A percentile compares a stretch with the other conserved stretches of the same genome.
Conservation (phyloP, 2,329 filamentous ascomycete species). For the Sporothrix schenckii region DNA sequence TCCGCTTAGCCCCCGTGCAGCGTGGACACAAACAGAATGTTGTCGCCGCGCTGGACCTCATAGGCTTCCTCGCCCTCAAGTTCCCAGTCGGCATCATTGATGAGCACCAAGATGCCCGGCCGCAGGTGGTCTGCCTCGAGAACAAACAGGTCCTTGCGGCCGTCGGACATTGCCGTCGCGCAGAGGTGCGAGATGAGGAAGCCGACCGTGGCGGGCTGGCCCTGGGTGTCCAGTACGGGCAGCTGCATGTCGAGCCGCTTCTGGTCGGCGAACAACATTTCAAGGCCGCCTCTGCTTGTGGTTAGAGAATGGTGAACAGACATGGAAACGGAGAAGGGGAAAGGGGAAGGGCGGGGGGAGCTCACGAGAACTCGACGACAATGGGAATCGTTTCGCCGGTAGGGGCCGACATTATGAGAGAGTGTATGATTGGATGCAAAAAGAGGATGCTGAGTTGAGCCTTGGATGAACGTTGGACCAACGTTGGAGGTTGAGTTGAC, state of each 20-base stretch:
- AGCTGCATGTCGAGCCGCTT: slow-evolving; percentile 71
- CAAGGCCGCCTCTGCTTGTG: slow-evolving; percentile 76
- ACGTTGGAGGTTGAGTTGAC: background rate
- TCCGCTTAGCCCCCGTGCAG: slow-evolving; percentile 78
- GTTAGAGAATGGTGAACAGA: slow-evolving; percentile 30
- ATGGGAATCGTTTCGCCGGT: slow-evolving; percentile 46
- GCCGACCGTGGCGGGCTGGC: slow-evolving; percentile 67
- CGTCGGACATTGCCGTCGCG: slow-evolving; percentile 80
- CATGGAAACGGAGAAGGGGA: slow-evolving; percentile 34
- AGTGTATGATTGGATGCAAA: background rate
- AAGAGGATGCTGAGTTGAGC: background rate
- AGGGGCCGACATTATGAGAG: background rate
- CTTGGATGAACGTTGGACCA: background rate
- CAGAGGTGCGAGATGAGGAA: slow-evolving; percentile 80
- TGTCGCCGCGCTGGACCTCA: slow-evolving; percentile 78
- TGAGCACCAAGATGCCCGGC: slow-evolving; percentile 91
- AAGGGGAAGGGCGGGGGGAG: slow-evolving; percentile 23
- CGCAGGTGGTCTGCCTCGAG: slow-evolving; percentile 70
- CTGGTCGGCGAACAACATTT: slow-evolving; percentile 88
- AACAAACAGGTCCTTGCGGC: slow-evolving; percentile 84
- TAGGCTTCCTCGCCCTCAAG: slow-evolving; percentile 93
- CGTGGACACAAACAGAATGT: slow-evolving; percentile 94
- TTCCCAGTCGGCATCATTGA: slow-evolving; percentile 99
- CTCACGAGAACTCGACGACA: slow-evolving; percentile 63
- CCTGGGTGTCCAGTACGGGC: slow-evolving; percentile 63